These are phyloP conservation scores for Naematelia encephala DNA, from an alignment of 768 basidiomycete genomes.

Conservation along the genomic window DNA sequence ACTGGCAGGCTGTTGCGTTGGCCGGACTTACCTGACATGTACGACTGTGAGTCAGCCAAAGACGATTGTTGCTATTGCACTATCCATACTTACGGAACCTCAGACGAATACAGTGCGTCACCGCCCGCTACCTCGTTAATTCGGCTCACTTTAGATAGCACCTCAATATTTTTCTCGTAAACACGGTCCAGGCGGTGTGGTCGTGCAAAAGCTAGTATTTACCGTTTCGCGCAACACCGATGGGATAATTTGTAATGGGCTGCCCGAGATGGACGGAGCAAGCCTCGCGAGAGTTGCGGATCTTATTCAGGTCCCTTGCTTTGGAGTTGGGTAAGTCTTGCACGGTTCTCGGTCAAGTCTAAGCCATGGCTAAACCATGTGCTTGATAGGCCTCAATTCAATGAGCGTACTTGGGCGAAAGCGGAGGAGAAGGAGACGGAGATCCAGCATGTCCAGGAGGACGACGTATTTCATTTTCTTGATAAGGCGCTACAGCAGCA, in stretches of 20 bases:
- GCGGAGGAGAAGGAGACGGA: not conserved
- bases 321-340: constrained; percentile 12
- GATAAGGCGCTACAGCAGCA: constrained; percentile 6
- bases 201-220: too few relatives aligned
- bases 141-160: too few relatives aligned
- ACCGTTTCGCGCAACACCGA: not conserved
- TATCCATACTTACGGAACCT: too few relatives aligned
- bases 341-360: not conserved
- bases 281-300: not conserved
- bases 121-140: too few relatives aligned
- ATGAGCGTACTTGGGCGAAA: not conserved
- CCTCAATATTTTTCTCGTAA: too few relatives aligned
- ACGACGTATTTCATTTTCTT: constrained; percentile 13
- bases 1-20: not conserved
- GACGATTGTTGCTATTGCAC: too few relatives aligned
- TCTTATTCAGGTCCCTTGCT: not conserved
- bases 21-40: constrained; percentile 14
- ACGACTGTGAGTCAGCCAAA: constrained; percentile 20
- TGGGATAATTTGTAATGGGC: not conserved
- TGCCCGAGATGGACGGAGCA: constrained; percentile 4
- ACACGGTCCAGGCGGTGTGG: too few relatives aligned
- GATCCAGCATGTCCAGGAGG: not conserved
- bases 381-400: constrained; percentile 5
- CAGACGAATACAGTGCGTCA: too few relatives aligned
- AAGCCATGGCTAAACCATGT: not conserved